Percentiles rank a stretch among this genome's conserved stretches.
These are phyloP conservation scores for Tagetes erecta DNA, from an alignment of 129 eudicot genomes.

Conservation along the genomic window DNA sequence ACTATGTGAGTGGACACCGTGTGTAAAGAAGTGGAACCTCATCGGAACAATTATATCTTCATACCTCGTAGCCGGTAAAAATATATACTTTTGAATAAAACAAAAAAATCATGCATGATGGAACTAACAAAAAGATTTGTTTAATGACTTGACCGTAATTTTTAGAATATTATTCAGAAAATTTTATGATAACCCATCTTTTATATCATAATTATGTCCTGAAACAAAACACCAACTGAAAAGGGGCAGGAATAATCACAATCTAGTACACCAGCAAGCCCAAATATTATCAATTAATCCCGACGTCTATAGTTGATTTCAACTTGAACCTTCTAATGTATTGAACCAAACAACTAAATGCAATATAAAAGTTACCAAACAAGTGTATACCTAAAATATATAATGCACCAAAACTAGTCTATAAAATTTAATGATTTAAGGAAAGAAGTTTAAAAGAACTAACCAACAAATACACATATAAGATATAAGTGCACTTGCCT, in stretches of 20 bases:
- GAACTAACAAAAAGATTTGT: background rate
- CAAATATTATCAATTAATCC: background rate
- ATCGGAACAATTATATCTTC: background rate
- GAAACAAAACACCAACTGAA: background rate
- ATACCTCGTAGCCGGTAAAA: background rate
- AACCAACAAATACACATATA: background rate
- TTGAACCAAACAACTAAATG: background rate
- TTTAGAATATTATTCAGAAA: background rate
- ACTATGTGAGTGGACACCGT: background rate
- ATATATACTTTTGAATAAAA: background rate
- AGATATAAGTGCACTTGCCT: conserved; percentile 40
- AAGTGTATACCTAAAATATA: background rate
- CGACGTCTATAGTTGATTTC: background rate
- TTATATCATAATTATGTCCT: conserved; percentile 6
- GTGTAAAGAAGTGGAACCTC: background rate
- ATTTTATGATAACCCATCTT: background rate
- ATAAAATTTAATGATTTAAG: background rate
- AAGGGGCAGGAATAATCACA: background rate
- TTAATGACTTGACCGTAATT: background rate
- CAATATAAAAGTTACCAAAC: background rate
- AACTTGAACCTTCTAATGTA: background rate
- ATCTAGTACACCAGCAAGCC: background rate
- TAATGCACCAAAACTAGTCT: background rate
- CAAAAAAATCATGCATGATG: background rate
- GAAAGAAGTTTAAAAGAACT: too few relatives aligned